phyloP scores from a whole-genome alignment of 805 yeast genomes.

The Candida krabiensis region DNA sequence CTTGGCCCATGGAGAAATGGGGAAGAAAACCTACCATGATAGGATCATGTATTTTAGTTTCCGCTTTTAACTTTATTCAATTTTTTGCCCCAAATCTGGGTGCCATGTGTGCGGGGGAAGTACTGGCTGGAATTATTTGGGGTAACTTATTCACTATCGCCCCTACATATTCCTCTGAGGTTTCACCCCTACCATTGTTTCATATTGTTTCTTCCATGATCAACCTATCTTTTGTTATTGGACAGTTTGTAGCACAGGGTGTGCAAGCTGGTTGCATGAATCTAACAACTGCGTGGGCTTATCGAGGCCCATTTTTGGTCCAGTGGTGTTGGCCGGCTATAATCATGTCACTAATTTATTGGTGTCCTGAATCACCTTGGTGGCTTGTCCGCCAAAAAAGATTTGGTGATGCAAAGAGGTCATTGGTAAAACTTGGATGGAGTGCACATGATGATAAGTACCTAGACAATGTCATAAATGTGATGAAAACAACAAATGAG shows the following conservation, averaged over 20 bases:
- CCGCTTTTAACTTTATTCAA: conserved; percentile 37
- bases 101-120: conserved; percentile 43
- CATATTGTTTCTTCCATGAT: conserved; percentile 48
- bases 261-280: conserved; percentile 34
- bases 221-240: conserved; percentile 55
- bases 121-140: conserved; percentile 50
- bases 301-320: conserved; percentile 54
- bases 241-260: conserved; percentile 57
- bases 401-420: conserved; percentile 39
- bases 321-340: conserved; percentile 65
- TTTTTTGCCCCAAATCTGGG: conserved; percentile 41
- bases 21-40: conserved; percentile 41
- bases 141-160: conserved; percentile 55
- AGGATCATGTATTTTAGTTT: conserved; percentile 29
- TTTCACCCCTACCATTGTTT: conserved; percentile 51
- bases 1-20: conserved; percentile 39
- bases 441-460: conserved; percentile 4
- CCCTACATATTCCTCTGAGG: conserved; percentile 58
- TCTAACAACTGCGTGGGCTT: conserved; percentile 35
- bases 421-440: conserved; percentile 25
- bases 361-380: conserved; percentile 62
- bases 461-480: conserved; percentile 14
- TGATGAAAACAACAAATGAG: conserved; percentile 9
- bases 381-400: conserved; percentile 48
- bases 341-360: conserved; percentile 38